Evolutionary conservation across 2,329 filamentous ascomycete species (phyloP), one percentile per base, ranked within the genome.

Genomic region (Exophiala sp.): DNA sequence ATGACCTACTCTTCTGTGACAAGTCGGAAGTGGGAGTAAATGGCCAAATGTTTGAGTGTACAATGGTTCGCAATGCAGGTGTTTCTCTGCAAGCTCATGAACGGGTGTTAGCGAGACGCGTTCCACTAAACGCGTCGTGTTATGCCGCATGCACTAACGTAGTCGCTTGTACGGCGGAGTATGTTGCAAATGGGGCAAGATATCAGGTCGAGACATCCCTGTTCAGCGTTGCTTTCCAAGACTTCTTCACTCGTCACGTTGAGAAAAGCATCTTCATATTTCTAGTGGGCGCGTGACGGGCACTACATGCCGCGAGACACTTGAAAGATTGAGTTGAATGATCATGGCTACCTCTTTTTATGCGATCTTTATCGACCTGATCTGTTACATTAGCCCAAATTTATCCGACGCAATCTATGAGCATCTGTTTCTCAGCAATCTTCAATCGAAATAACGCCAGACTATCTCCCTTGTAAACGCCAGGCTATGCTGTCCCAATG

Each of bases 401-500:
- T 7, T 16, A 38, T 38, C 11, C 11, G 5, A 2, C 35, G 35
- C 14, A 11, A 5, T 16, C 11, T 16, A 38, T 38, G 35, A 38
- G 35, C 10, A 38, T 38, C 14, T 38, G 11, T 7, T 38, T 12
- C 35, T 12, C 35, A 38, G 5, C 5, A 12, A n/a, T 12, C 11
- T 14, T 40, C 43, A 32, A 32, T 33, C 11, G n/a, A 14, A 38
- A 7, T 4, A 38, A 38, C 14, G 11, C 41, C 40, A 24, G 41
- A 12, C 41, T 43, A 20, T 32, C 21, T 43, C 9, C 29, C 20
- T 32, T n/a, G 49, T 7, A n/a, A 52, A 54, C 50, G 50, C 55
- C 55, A 48, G 36, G 55, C 55, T 51, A 48, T 54, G 47, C 51
- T 29, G 41, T 48, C 36, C 38, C 47, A 29, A 35, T 47, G 40